Base-by-base conservation (phyloP, 2,329 filamentous ascomycete genomes). In the Cercospora sp. region DNA sequence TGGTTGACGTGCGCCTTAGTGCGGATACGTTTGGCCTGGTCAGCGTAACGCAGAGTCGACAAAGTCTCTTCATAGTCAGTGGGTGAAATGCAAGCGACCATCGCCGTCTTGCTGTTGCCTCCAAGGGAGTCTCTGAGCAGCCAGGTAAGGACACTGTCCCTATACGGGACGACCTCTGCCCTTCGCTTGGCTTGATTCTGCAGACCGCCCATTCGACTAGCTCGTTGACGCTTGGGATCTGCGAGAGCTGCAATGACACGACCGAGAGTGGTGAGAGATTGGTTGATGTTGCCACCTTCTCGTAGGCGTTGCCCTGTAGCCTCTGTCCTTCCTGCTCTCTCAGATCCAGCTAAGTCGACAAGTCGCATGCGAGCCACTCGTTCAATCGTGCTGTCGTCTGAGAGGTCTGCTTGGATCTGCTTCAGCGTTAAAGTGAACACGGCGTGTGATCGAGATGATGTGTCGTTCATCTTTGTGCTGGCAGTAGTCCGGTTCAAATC, bases 391-490 rank as follows among this genome's bases (percentile, higher is more conserved):
- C 97, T 94, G 79, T 99, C 95, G n/a, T 93, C 96, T 63, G 93
- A 91, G 82, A 97, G 90, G 75, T 97, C 94, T 81, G 98, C 94
- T 77, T 97, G 94, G 72, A 99, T 99, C 80, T 98, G 95, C 82
- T 97, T 97, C 67, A 99, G 86, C 82, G 96, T 95, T 74, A 99
- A 95, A 30, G 95, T 99, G 80, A 99, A 99, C 67, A 99, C 95
- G 7, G 95, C 93, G 77, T 99, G 95, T 71, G 93, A 97, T 79
- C 95, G 91, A 70, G 93, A 97, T 64, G 93, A 96, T 2, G 94
- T 98, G 80, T 99, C 95, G 81, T 99, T 99, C 95, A 99, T 99
- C 83, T 97, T 98, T 68, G 95, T 99, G 77, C 92, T 93, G 13
- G 95, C 95, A 20, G 88, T 90, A 0, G 95, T 98, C 59, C 95